These are phyloP conservation scores for Cercospora sesami DNA, from an alignment of 2,329 filamentous ascomycete genomes.

Conservation along the genomic window DNA sequence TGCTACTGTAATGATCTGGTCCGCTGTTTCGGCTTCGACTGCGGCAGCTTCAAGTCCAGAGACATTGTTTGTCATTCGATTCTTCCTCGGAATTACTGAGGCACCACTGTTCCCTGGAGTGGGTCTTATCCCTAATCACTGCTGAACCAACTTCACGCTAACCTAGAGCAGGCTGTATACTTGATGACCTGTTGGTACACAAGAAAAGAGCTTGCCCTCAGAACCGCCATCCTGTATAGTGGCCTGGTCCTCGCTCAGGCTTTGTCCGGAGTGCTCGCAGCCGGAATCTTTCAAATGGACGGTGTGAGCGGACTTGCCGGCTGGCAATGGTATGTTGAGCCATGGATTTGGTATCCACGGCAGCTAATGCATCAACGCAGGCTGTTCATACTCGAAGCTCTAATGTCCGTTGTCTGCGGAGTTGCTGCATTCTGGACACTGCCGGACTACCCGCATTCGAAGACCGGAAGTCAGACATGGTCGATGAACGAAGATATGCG, in stretches of 20 bases:
- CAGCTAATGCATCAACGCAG: background rate
- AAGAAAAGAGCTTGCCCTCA: constrained; percentile 40
- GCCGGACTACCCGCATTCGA: constrained; percentile 20
- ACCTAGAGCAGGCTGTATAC: constrained; percentile 35
- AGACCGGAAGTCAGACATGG: constrained; percentile 6
- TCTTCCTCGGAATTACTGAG: constrained; percentile 40
- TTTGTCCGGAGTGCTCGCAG: constrained; percentile 22
- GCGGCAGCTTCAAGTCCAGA: constrained; percentile 40
- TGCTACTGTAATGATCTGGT: constrained; percentile 37
- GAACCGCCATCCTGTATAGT: constrained; percentile 40
- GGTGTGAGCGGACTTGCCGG: constrained; percentile 33
- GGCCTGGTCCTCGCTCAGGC: constrained; percentile 36
- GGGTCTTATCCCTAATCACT: too few species aligned
- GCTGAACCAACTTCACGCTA: too few species aligned
- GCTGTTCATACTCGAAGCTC: constrained; percentile 33
- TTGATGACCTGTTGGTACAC: constrained; percentile 47
- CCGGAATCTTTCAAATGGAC: constrained; percentile 32
- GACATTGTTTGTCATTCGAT: constrained; percentile 40
- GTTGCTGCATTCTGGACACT: constrained; percentile 9
- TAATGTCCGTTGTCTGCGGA: constrained; percentile 12
- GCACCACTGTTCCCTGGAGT: constrained; percentile 41
- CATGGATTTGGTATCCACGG: background rate
- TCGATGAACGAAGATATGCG: constrained; percentile 6
- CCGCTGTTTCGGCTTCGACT: constrained; percentile 35
- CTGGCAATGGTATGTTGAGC: constrained; percentile 32